Percentiles rank a stretch among this genome's conserved stretches.
These are phyloP conservation scores for Candolleomyces aberdarensis DNA, from an alignment of 768 basidiomycete species.

Conservation along the genomic window DNA sequence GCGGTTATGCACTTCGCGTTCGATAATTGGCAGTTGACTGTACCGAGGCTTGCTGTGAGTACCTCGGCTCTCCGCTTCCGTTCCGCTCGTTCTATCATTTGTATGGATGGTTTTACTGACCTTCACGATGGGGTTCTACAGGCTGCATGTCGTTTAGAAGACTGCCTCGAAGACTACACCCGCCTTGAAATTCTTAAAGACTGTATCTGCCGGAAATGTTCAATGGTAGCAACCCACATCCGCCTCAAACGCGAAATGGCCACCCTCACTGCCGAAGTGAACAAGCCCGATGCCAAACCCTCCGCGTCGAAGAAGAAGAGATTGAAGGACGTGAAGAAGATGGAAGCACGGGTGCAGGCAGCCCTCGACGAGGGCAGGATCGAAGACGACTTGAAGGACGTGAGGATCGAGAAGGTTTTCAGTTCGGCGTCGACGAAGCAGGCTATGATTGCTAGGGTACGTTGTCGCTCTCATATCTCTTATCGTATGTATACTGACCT, in stretches of 20 bases:
- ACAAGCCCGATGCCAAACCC: slow-evolving; percentile 37
- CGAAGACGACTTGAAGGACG: slow-evolving; percentile 79
- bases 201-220: slow-evolving; percentile 91
- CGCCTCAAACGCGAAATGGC: slow-evolving; percentile 63
- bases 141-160: slow-evolving; percentile 70
- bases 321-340: slow-evolving; percentile 64
- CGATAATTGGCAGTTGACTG: slow-evolving; percentile 78
- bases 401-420: slow-evolving; percentile 74
- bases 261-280: slow-evolving; percentile 43
- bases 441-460: slow-evolving; percentile 69
- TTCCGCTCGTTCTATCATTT: background rate
- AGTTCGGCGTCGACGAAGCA: slow-evolving; percentile 81
- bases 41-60: slow-evolving; percentile 64
- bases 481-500: too few relatives aligned
- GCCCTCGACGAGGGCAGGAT: slow-evolving; percentile 73
- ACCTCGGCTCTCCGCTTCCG: slow-evolving; percentile 7
- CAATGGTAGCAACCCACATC: slow-evolving; percentile 71
- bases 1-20: slow-evolving; percentile 91
- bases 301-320: slow-evolving; percentile 75
- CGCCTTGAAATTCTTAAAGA: slow-evolving; percentile 85
- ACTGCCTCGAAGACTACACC: slow-evolving; percentile 87
- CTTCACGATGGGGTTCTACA: slow-evolving; percentile 19
- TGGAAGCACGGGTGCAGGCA: slow-evolving; percentile 56
- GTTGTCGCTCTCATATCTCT: too few relatives aligned
- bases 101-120: background rate